Evolutionary conservation across 2,329 filamentous ascomycete genomes (phyloP).

Genomic region (Sporothrix mexicana): DNA sequence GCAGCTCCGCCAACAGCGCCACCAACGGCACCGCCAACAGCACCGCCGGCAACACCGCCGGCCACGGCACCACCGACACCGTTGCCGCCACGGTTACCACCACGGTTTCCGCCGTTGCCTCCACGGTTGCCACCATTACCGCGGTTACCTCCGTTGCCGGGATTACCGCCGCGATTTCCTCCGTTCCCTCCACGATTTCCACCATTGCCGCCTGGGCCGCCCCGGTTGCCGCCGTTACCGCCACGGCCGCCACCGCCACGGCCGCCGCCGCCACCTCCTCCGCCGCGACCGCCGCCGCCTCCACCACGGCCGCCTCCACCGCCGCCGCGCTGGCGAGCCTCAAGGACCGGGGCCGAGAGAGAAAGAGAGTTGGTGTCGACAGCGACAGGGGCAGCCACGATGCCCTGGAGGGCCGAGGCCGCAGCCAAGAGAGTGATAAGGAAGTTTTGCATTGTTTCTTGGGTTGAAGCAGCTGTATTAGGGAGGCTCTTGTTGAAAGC

Average conservation of each 20-base stretch:
- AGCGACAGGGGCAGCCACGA: conserved; percentile 3
- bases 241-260: background rate
- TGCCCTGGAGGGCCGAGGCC: conserved; percentile 16
- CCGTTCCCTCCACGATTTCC: background rate
- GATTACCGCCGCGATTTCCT: background rate
- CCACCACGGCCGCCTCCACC: background rate
- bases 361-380: background rate
- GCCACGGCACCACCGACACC: conserved; percentile 15
- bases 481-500: background rate
- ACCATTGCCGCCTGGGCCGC: background rate
- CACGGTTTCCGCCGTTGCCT: background rate
- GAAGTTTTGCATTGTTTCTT: conserved; percentile 1
- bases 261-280: background rate
- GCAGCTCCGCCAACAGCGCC: background rate
- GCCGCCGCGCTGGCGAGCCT: conserved; percentile 4
- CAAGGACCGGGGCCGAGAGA: conserved; percentile 1
- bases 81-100: background rate
- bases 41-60: background rate
- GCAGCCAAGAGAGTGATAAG: conserved; percentile 23
- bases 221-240: background rate
- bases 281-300: background rate
- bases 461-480: background rate
- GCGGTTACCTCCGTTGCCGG: background rate
- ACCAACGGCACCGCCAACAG: background rate
- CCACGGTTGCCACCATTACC: background rate